Conservation (phyloP, 2,329 filamentous ascomycete genomes). For the Chrysoporthe austroafricana region DNA sequence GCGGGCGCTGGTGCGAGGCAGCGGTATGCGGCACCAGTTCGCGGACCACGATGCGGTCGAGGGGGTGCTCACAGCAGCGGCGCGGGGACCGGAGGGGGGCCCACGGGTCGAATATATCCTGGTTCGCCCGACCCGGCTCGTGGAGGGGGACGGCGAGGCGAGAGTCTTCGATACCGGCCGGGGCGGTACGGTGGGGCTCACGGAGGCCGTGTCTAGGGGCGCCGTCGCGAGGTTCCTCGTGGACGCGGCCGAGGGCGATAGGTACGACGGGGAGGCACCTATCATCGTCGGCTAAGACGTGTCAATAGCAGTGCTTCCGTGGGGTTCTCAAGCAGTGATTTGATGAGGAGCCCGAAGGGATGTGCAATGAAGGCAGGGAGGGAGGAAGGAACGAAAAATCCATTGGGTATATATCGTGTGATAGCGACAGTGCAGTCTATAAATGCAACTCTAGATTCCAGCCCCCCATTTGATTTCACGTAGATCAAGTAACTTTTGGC, state of each 20-base stretch:
- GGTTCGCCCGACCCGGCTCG: conserved; percentile 19
- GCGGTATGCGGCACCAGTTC: conserved; percentile 50
- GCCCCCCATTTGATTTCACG: not conserved
- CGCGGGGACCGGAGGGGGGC: conserved; percentile 7
- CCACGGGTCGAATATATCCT: not conserved
- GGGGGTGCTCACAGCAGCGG: conserved; percentile 40
- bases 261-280: conserved; percentile 38
- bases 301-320: not conserved
- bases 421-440: conserved; percentile 10
- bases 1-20: conserved; percentile 48
- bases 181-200: conserved; percentile 41
- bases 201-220: conserved; percentile 33
- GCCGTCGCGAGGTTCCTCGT: conserved; percentile 47
- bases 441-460: not conserved
- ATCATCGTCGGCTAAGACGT: conserved; percentile 11
- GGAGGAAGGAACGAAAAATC: not conserved
- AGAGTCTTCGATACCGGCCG: conserved; percentile 30
- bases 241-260: conserved; percentile 37
- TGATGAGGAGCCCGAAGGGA: no score
- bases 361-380: not conserved
- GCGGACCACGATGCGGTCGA: conserved; percentile 54
- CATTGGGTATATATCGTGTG: conserved; percentile 15
- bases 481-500: not conserved
- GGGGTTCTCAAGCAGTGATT: no score
- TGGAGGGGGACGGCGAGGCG: not conserved